Conservation (phyloP, 345 rosid species). For the Eucalyptus marginata region DNA sequence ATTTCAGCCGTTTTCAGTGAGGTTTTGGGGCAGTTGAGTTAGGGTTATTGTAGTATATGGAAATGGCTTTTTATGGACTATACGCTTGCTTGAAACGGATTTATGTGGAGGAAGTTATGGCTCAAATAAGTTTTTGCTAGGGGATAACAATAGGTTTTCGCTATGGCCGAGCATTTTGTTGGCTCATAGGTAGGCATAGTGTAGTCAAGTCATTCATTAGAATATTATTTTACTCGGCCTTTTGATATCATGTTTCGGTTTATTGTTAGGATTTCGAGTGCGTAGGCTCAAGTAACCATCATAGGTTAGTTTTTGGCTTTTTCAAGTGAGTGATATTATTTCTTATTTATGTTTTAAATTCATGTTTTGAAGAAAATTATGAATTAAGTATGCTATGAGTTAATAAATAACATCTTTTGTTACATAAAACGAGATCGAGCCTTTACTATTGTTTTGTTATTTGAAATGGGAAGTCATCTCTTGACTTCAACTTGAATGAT, state of each 20-base stretch:
- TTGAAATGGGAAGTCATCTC: not conserved
- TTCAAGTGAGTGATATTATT: too few species aligned
- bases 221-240: too few species aligned
- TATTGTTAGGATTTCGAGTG: not conserved
- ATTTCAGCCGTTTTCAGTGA: too few species aligned
- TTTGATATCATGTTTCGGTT: too few species aligned
- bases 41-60: not conserved
- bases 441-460: not conserved
- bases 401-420: not conserved
- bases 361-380: too few species aligned
- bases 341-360: too few species aligned
- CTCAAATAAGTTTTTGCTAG: too few species aligned
- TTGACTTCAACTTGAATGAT: not conserved
- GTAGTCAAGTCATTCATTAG: not conserved
- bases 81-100: accelerated
- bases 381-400: not conserved
- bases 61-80: not conserved
- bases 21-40: accelerated
- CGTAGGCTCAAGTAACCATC: too few species aligned
- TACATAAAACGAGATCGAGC: not conserved
- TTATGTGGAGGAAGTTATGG: not conserved
- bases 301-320: too few species aligned
- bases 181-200: not conserved
- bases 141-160: not conserved
- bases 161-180: not conserved